Conservation (phyloP, 805 yeast species). For the Ogataea chonburiensis region DNA sequence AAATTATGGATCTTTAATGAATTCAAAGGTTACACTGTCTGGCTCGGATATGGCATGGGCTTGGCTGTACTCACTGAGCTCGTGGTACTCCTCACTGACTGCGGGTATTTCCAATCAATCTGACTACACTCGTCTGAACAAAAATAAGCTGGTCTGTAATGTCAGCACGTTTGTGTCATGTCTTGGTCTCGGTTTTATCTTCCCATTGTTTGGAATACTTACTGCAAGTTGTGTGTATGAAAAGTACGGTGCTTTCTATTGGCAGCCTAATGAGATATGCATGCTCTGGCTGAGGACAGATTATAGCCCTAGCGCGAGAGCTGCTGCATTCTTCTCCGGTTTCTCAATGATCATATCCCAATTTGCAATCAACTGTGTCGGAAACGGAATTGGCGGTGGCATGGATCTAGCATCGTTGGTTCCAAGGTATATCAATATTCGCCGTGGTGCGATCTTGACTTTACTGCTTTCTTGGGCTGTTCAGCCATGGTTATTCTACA, state of each 20-base stretch:
- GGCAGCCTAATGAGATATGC: conserved; percentile 47
- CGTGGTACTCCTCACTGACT: background rate
- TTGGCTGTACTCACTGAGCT: conserved; percentile 7
- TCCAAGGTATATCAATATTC: conserved; percentile 57
- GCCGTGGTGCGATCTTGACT: conserved; percentile 47
- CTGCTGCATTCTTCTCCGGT: conserved; percentile 51
- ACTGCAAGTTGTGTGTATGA: conserved; percentile 43
- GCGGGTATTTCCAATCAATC: conserved; percentile 1
- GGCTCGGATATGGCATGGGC: conserved; percentile 19
- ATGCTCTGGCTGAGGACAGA: conserved; percentile 38
- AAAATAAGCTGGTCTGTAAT: conserved; percentile 14
- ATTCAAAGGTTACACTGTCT: background rate
- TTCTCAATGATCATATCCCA: conserved; percentile 23
- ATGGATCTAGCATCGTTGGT: conserved; percentile 56
- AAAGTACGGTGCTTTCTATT: conserved; percentile 29
- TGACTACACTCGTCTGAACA: conserved; percentile 3
- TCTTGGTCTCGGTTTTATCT: conserved; percentile 37
- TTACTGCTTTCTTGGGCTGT: conserved; percentile 35
- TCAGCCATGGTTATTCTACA: conserved; percentile 41
- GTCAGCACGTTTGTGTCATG: conserved; percentile 24
- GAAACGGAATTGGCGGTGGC: conserved; percentile 57
- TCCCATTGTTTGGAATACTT: conserved; percentile 47
- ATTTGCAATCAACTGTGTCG: background rate
- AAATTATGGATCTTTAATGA: conserved; percentile 31
- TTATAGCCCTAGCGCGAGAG: conserved; percentile 43